Evolutionary conservation across 345 rosid genomes (phyloP).

Genomic region (Erucastrum elatum): DNA sequence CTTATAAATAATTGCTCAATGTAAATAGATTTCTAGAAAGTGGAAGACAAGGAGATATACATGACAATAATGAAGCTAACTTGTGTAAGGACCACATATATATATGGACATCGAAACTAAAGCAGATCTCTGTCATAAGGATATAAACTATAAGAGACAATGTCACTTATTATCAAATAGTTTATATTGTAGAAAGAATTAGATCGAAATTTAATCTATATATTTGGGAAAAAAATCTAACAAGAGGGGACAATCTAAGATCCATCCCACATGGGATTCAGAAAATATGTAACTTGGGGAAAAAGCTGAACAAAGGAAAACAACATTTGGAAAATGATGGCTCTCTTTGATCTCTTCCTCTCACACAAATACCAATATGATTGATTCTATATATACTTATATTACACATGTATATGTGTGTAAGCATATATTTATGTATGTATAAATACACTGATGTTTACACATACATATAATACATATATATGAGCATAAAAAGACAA

Average conservation of each 20-base stretch:
- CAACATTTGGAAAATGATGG: slow-evolving; percentile 44
- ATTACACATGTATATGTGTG: not conserved
- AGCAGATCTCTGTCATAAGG: slow-evolving; percentile 33
- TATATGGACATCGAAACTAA: slow-evolving; percentile 23
- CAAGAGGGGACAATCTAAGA: slow-evolving; percentile 41
- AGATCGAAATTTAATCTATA: slow-evolving; percentile 10
- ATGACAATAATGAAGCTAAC: slow-evolving; percentile 43
- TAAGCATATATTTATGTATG: not conserved
- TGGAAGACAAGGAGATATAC: slow-evolving; percentile 27
- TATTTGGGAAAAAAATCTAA: slow-evolving; percentile 32
- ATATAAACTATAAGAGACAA: slow-evolving; percentile 42
- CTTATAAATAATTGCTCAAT: not conserved
- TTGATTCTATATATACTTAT: slow-evolving; percentile 12
- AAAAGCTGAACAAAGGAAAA: slow-evolving; percentile 44
- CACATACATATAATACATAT: not conserved
- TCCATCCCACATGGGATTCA: slow-evolving; percentile 47
- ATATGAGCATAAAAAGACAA: slow-evolving; percentile 53
- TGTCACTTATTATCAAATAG: slow-evolving; percentile 15
- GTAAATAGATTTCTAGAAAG: slow-evolving; percentile 7
- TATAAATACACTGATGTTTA: not conserved
- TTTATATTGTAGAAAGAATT: slow-evolving; percentile 18
- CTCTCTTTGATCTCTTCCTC: slow-evolving; percentile 40
- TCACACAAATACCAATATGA: slow-evolving; percentile 32
- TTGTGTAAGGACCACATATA: slow-evolving; percentile 40
- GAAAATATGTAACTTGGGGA: slow-evolving; percentile 34